Conservation (phyloP, 495 filamentous ascomycete species). For the Tuber brumale region DNA sequence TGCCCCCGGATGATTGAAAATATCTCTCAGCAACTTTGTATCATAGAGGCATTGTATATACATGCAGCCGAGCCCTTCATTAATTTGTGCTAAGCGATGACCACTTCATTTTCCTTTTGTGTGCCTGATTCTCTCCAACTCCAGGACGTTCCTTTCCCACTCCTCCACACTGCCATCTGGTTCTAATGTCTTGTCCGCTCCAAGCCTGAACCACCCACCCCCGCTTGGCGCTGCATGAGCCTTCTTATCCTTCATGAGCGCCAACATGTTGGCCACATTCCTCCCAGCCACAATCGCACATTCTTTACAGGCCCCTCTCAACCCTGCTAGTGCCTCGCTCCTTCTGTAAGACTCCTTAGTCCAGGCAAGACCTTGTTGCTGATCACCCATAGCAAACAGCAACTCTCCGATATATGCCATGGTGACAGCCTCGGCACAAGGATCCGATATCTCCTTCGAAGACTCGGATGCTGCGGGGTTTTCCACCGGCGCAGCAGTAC, state of each 20-base stretch:
- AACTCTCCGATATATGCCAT: constrained; percentile 93
- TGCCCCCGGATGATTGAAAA: background rate
- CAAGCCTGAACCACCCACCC: constrained; percentile 48
- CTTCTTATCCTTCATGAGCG: constrained; percentile 51
- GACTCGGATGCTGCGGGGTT: constrained; percentile 59
- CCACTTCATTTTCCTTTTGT: constrained; percentile 38
- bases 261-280: constrained; percentile 71
- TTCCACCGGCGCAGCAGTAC: constrained; percentile 18
- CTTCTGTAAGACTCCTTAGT: constrained; percentile 53
- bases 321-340: constrained; percentile 48
- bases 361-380: constrained; percentile 70
- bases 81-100: background rate
- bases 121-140: constrained; percentile 45
- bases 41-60: background rate
- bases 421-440: constrained; percentile 76
- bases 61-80: background rate
- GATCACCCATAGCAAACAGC: constrained; percentile 56
- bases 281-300: constrained; percentile 63
- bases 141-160: constrained; percentile 49
- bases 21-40: background rate
- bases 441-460: constrained; percentile 47
- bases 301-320: constrained; percentile 58
- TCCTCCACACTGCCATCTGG: constrained; percentile 39
- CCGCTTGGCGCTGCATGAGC: constrained; percentile 42
- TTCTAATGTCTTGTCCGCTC: constrained; percentile 42